Percentiles rank a stretch among this genome's conserved stretches.
Evolutionary conservation across 805 yeast genomes (phyloP).

Genomic region (Pichia thaimueangensis): DNA sequence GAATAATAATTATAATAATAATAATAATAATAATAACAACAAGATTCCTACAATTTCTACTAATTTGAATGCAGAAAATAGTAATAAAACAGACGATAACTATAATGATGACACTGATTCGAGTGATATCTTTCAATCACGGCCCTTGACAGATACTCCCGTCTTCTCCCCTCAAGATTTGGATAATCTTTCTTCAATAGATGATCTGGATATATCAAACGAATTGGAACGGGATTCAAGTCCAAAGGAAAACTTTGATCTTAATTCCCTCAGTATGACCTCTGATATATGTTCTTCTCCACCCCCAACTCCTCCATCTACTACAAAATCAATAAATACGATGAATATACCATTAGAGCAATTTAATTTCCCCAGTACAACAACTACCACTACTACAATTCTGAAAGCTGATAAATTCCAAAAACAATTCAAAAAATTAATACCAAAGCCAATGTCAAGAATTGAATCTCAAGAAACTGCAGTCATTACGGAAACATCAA

Average conservation of each 20-base stretch:
- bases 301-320: too few species aligned
- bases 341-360: too few species aligned
- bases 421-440: background rate
- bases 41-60: background rate
- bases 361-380: too few species aligned
- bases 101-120: background rate
- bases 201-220: background rate
- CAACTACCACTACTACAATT: too few species aligned
- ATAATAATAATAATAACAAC: background rate
- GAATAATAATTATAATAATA: background rate
- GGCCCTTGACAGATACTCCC: slow-evolving; percentile 75
- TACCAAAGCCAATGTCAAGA: slow-evolving; percentile 5
- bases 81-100: background rate
- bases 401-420: background rate
- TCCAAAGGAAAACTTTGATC: too few species aligned
- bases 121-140: slow-evolving; percentile 42
- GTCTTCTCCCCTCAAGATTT: slow-evolving; percentile 28
- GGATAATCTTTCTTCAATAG: slow-evolving; percentile 22
- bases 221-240: too few species aligned
- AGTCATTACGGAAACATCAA: slow-evolving; percentile 1
- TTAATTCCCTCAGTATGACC: too few species aligned
- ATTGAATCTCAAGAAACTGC: slow-evolving; percentile 6
- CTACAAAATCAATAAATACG: too few species aligned
- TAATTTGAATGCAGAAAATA: background rate
- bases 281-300: too few species aligned